These are phyloP conservation scores for Oropetium thomaeum DNA, from an alignment of 176 grass and related monocot species.

Conservation along the genomic window DNA sequence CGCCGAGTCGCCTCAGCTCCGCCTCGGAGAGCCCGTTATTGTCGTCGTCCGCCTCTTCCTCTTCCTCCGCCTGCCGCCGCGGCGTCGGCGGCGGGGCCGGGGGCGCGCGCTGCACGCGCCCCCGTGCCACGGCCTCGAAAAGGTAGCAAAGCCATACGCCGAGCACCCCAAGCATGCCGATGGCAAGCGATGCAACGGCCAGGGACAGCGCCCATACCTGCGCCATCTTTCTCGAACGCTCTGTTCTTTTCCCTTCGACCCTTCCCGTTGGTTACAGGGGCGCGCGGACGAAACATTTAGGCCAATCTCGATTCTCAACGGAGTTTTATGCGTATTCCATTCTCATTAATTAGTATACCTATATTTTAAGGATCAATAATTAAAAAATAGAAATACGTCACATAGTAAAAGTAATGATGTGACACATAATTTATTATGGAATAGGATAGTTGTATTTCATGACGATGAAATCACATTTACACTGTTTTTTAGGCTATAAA, in stretches of 20 bases:
- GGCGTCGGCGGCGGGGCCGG: constrained; percentile 18
- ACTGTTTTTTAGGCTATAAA: too few species aligned
- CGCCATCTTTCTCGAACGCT: constrained; percentile 27
- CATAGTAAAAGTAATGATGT: too few species aligned
- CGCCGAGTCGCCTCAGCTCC: constrained; percentile 35
- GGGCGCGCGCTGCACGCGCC: background rate
- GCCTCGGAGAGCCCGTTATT: constrained; percentile 48
- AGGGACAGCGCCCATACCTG: constrained; percentile 44
- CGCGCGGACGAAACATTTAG: constrained; percentile 24
- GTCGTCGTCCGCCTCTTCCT: background rate
- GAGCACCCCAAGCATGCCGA: constrained; percentile 60
- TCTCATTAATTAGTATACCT: too few species aligned
- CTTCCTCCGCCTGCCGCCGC: background rate
- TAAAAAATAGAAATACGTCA: too few species aligned
- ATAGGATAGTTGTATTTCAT: too few species aligned
- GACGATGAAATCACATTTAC: too few species aligned
- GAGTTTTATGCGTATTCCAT: too few species aligned
- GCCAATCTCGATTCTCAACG: too few species aligned
- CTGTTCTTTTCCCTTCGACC: too few species aligned
- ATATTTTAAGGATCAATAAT: too few species aligned
- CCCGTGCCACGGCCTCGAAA: constrained; percentile 45
- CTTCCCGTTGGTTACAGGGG: background rate
- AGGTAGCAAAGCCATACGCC: constrained; percentile 54
- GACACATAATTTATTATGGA: too few species aligned
- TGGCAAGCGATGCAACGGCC: constrained; percentile 43